Evolutionary conservation across 345 rosid genomes (phyloP).

Genomic region (Iberis pinnata): DNA sequence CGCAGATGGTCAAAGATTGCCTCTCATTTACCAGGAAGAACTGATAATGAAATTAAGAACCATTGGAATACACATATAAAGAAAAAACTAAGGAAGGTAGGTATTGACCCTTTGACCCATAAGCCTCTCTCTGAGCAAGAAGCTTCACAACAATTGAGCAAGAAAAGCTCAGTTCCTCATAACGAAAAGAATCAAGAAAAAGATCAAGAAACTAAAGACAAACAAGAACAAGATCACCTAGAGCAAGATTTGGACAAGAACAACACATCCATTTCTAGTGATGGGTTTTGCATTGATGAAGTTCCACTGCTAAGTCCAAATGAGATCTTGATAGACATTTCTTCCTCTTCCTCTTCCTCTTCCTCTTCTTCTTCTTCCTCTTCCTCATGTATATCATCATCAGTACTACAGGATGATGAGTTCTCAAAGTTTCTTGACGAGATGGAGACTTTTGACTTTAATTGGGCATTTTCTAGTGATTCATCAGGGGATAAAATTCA

Average conservation of each 20-base stretch:
- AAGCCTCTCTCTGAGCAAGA: slow-evolving; percentile 41
- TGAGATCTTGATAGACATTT: slow-evolving; percentile 43
- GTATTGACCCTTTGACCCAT: slow-evolving; percentile 89
- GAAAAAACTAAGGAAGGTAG: slow-evolving; percentile 83
- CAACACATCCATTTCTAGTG: slow-evolving; percentile 10
- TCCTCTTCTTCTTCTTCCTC: slow-evolving; percentile 14
- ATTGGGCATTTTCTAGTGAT: slow-evolving; percentile 18
- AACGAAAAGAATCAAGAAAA: slow-evolving; percentile 12
- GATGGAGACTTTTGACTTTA: slow-evolving; percentile 28
- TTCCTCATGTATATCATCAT: slow-evolving; percentile 21
- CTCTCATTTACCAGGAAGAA: slow-evolving; percentile 94
- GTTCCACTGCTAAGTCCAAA: slow-evolving; percentile 64
- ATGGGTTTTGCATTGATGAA: slow-evolving; percentile 64
- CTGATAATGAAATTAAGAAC: slow-evolving; percentile 95
- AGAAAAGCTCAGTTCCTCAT: slow-evolving; percentile 19
- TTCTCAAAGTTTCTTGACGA: slow-evolving; percentile 31
- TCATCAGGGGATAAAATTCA: slow-evolving; percentile 1
- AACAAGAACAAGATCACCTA: slow-evolving; percentile 14
- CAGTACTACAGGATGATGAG: slow-evolving; percentile 18
- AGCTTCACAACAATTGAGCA: slow-evolving; percentile 7
- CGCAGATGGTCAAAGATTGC: slow-evolving; percentile 98
- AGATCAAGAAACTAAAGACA: slow-evolving; percentile 11
- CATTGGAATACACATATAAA: slow-evolving; percentile 99
- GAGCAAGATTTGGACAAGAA: slow-evolving; percentile 16
- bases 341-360: slow-evolving; percentile 18